phyloP scores from a whole-genome alignment of 441 rosid genomes.

The Aquilaria agallochum region DNA sequence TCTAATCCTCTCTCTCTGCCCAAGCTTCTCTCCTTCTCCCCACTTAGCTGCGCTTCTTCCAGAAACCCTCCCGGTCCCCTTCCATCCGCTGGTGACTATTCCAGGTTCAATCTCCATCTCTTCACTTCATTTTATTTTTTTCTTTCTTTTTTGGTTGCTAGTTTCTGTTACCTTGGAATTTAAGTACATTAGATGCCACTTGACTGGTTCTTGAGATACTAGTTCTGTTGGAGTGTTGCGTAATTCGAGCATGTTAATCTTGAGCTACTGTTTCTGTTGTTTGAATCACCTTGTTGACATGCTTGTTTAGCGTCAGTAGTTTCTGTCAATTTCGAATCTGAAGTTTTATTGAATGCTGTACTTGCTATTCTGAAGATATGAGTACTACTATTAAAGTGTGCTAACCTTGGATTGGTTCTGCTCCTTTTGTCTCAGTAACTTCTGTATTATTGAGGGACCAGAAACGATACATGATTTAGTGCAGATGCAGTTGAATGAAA shows the following conservation, averaged over 20 bases:
- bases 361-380: too few relatives aligned
- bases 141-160: not conserved
- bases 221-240: not conserved
- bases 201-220: conserved; percentile 1
- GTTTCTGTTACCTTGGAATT: not conserved
- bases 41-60: conserved; percentile 31
- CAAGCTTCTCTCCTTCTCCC: conserved; percentile 14
- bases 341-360: not conserved
- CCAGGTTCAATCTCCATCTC: conserved; percentile 33
- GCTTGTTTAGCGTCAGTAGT: not conserved
- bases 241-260: not conserved
- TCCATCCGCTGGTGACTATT: conserved; percentile 30
- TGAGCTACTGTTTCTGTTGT: conserved; percentile 3
- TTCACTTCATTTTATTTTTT: not conserved
- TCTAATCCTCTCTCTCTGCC: conserved; percentile 15
- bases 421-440: conserved; percentile 42
- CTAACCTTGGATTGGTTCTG: not conserved
- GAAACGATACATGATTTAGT: conserved; percentile 80
- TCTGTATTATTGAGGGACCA: conserved; percentile 94
- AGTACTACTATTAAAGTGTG: not conserved
- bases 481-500: conserved; percentile 85
- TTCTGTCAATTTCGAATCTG: not conserved
- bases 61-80: conserved; percentile 25
- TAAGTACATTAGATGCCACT: not conserved
- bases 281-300: not conserved